Conservation (phyloP, 2,329 filamentous ascomycete genomes). For the Aspergillus nomiae region DNA sequence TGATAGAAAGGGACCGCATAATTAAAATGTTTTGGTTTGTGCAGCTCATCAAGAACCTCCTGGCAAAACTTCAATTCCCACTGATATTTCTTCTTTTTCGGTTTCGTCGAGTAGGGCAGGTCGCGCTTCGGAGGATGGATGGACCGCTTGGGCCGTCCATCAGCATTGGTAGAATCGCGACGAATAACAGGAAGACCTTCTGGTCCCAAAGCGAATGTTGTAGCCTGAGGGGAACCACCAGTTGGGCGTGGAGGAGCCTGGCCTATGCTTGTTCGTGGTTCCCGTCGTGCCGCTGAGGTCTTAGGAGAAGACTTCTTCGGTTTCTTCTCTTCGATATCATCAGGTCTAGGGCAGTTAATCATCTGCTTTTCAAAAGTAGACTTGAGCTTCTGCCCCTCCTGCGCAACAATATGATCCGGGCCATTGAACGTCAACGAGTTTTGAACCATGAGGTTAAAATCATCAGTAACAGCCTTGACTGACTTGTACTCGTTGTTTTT, state of each 20-base stretch:
- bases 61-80: constrained; percentile 90
- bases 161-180: constrained; percentile 76
- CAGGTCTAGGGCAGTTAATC: constrained; percentile 59
- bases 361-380: constrained; percentile 64
- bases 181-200: constrained; percentile 80
- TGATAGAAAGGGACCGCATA: constrained; percentile 74
- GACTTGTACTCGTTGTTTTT: constrained; percentile 69
- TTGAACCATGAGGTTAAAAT: constrained; percentile 74
- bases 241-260: constrained; percentile 38
- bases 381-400: constrained; percentile 64
- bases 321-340: constrained; percentile 65
- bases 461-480: constrained; percentile 71
- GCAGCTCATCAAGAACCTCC: constrained; percentile 74
- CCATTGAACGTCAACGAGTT: constrained; percentile 88
- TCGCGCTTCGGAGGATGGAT: constrained; percentile 94
- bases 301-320: constrained; percentile 47
- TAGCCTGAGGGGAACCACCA: constrained; percentile 42
- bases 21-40: constrained; percentile 69
- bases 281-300: constrained; percentile 50
- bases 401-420: constrained; percentile 70
- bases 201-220: constrained; percentile 74
- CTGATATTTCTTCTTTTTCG: constrained; percentile 87
- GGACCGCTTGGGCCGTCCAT: constrained; percentile 85
- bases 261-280: constrained; percentile 48
- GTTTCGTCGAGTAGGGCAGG: constrained; percentile 82